Conservation (phyloP, 495 filamentous ascomycete species). For the Penicillium ucsense region DNA sequence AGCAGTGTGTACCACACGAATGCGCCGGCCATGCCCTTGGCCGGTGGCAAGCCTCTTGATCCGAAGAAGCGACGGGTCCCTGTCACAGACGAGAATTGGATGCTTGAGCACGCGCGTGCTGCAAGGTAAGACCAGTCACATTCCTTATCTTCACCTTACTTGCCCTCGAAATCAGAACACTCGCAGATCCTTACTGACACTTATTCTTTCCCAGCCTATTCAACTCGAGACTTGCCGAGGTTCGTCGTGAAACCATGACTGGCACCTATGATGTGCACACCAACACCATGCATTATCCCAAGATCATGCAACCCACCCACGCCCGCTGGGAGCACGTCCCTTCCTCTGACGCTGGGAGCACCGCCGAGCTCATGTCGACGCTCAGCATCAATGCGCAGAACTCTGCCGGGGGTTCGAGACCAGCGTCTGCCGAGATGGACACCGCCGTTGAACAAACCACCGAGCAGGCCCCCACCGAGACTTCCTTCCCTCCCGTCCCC, state of each 20-base stretch:
- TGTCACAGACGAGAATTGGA: constrained; percentile 97
- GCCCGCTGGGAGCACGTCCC: constrained; percentile 65
- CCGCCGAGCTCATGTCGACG: constrained; percentile 27
- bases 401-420: not conserved
- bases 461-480: constrained; percentile 3
- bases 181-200: constrained; percentile 15
- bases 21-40: constrained; percentile 64
- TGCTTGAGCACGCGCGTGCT: constrained; percentile 83
- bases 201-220: constrained; percentile 49
- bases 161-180: not conserved
- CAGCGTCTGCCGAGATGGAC: not conserved
- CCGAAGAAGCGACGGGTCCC: constrained; percentile 73
- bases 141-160: not conserved
- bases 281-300: constrained; percentile 78
- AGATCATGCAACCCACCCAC: constrained; percentile 82
- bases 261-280: constrained; percentile 92
- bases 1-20: constrained; percentile 88
- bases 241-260: constrained; percentile 55
- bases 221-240: constrained; percentile 57
- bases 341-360: constrained; percentile 18
- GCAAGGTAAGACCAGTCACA: constrained; percentile 53
- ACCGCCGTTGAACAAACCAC: constrained; percentile 1
- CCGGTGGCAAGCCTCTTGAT: constrained; percentile 60
- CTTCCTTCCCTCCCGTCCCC: constrained; percentile 55
- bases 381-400: constrained; percentile 24